phyloP scores from a whole-genome alignment of 176 grass and related monocot genomes.

The Musa acuminata region DNA sequence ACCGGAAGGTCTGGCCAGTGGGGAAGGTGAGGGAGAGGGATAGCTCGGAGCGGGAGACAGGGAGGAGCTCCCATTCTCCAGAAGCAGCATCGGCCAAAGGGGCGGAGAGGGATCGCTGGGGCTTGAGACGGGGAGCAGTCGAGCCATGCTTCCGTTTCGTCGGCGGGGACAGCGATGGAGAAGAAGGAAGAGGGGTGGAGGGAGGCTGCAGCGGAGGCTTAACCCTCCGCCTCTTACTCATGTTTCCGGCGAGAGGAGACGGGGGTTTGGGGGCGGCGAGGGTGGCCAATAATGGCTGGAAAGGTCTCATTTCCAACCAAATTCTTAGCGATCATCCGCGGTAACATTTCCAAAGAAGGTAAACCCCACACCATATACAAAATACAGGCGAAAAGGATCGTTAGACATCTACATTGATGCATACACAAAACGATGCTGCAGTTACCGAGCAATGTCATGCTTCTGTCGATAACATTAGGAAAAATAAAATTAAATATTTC shows the following conservation, averaged over 20 bases:
- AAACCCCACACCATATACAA: too few species aligned
- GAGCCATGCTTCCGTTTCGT: neutral
- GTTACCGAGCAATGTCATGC: too few species aligned
- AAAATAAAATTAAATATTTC: too few species aligned
- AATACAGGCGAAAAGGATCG: too few species aligned
- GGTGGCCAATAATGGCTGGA: neutral
- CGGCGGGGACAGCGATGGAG: neutral
- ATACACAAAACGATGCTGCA: too few species aligned
- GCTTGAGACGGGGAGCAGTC: neutral
- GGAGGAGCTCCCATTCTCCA: conserved; percentile 55
- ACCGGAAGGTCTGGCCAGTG: conserved; percentile 83
- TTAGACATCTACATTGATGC: too few species aligned
- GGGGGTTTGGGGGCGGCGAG: neutral
- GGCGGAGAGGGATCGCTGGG: conserved; percentile 44
- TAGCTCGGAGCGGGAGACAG: conserved; percentile 46
- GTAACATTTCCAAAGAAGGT: too few species aligned
- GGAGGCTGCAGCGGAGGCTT: neutral
- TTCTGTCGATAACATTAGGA: too few species aligned
- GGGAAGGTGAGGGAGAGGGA: conserved; percentile 64
- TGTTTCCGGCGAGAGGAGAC: neutral
- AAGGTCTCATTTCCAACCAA: neutral
- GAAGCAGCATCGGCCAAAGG: neutral
- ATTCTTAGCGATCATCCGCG: neutral
- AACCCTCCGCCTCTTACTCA: neutral
- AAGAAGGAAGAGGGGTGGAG: neutral